Evolutionary conservation across 306 rosid genomes (phyloP).

Genomic region (Dryas drummondii): DNA sequence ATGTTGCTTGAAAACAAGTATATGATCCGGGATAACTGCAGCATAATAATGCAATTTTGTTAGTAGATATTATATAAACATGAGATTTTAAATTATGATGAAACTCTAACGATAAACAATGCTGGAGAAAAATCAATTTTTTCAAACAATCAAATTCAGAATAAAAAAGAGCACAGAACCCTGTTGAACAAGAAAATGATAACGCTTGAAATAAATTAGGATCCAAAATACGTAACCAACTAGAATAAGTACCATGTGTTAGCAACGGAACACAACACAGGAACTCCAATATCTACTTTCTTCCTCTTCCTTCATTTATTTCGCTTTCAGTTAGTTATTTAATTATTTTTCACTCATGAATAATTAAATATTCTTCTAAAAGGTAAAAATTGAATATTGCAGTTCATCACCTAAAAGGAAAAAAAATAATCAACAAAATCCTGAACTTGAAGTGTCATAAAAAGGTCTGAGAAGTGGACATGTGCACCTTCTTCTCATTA

Average conservation of each 20-base stretch:
- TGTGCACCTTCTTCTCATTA: no score
- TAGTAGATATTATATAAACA: slow-evolving; percentile 13
- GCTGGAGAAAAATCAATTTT: not conserved
- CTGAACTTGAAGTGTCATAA: not conserved
- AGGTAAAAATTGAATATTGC: not conserved
- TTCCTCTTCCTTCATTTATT: no score
- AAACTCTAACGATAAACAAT: not conserved
- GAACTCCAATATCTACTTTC: no score
- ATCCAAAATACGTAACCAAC: not conserved
- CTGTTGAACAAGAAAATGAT: not conserved
- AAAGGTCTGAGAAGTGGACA: not conserved
- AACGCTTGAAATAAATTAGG: not conserved
- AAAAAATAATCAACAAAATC: not conserved
- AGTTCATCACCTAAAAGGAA: not conserved
- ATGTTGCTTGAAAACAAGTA: slow-evolving; percentile 97
- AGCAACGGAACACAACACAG: no score
- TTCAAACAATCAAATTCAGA: not conserved
- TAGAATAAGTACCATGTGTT: not conserved
- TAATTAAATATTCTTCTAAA: not conserved
- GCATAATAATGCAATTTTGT: slow-evolving; percentile 23
- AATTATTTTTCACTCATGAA: not conserved
- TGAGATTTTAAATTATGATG: slow-evolving; percentile 18
- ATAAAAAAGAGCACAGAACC: not conserved
- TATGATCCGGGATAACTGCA: slow-evolving; percentile 95
- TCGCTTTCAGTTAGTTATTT: not conserved